Conservation (phyloP, 257 asterid species). For the Schizonepeta tenuifolia region DNA sequence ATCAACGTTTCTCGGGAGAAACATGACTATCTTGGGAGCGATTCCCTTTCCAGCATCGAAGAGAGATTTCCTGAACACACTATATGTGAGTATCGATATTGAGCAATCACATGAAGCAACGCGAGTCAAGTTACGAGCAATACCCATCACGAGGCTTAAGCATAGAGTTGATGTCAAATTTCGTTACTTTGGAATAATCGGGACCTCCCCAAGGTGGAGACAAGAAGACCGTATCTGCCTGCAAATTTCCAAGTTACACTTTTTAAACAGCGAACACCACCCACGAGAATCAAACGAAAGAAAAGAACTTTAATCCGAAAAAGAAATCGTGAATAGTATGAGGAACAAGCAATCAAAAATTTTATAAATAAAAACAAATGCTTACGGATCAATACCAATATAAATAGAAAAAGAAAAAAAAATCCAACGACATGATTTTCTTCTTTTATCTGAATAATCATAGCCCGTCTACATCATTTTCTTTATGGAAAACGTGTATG, state of each 20-base stretch:
- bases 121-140: constrained; percentile 10
- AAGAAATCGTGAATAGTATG: no score
- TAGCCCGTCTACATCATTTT: neutral
- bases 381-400: neutral
- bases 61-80: constrained; percentile 55
- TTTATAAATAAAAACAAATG: no score
- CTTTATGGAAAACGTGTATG: neutral
- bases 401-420: neutral
- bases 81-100: constrained; percentile 3
- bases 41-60: constrained; percentile 58
- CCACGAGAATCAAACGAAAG: neutral
- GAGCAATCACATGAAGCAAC: neutral
- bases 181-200: constrained; percentile 69
- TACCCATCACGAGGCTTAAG: constrained; percentile 94
- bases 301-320: no score
- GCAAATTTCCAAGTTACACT: constrained; percentile 28
- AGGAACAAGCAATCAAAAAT: no score
- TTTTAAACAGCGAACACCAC: neutral
- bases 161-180: constrained; percentile 75
- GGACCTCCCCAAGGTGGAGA: constrained; percentile 99
- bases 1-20: constrained; percentile 85
- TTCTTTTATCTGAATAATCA: constrained; percentile 2
- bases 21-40: constrained; percentile 83
- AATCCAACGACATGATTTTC: neutral
- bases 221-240: constrained; percentile 83